These are phyloP conservation scores for Articulospora tetracladia DNA, from an alignment of 495 filamentous ascomycete genomes.

Conservation along the genomic window DNA sequence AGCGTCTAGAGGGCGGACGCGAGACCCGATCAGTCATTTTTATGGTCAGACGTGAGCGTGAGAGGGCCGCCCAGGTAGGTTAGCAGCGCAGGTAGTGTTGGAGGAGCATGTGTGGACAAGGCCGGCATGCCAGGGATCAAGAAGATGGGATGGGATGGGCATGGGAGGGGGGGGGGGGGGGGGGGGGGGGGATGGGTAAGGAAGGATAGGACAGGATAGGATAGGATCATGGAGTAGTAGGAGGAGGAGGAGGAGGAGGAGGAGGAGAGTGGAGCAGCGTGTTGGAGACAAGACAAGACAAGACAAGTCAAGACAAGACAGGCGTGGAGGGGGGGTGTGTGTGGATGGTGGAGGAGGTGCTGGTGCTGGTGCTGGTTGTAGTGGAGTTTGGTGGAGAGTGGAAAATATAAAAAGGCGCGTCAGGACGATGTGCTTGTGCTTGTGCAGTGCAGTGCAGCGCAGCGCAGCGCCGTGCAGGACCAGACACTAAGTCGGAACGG, in stretches of 20 bases:
- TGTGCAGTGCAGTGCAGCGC: too few relatives aligned
- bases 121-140: constrained; percentile 1
- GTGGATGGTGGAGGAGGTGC: neutral
- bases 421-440: neutral
- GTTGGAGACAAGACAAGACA: neutral
- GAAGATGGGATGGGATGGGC: neutral
- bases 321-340: neutral
- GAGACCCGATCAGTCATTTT: constrained; percentile 25
- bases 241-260: neutral
- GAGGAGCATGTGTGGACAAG: neutral
- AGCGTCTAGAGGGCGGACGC: constrained; percentile 20
- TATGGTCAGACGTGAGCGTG: constrained; percentile 6
- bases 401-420: neutral
- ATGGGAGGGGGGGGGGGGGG: neutral
- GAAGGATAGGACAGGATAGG: constrained; percentile 11
- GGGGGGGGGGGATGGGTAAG: neutral
- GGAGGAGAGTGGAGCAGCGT: neutral
- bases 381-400: neutral
- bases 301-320: neutral
- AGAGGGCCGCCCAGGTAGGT: neutral
- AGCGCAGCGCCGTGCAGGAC: too few relatives aligned
- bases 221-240: neutral
- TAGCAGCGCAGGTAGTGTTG: neutral
- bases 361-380: neutral
- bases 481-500: neutral